Evolutionary conservation across 2,329 filamentous ascomycete genomes (phyloP), one percentile per base, ranked within the genome.

Genomic region (Aspergillus hortae): DNA sequence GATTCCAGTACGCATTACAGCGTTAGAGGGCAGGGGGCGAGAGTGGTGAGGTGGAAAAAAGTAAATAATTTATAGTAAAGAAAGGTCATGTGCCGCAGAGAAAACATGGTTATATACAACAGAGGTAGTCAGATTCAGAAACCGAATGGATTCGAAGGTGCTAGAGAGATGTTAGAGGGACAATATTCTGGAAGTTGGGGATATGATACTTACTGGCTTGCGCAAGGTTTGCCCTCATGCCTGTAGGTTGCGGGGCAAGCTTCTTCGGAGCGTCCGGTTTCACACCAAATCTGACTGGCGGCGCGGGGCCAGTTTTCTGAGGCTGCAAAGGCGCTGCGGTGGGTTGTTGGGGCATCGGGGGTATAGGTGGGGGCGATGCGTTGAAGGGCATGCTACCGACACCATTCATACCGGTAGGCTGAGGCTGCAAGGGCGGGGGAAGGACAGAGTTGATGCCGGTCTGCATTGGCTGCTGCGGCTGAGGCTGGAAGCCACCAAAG

Each of bases 241-340:
- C 94, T 6, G 94, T 99, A 25, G 90, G 82, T 75, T 97, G 94
- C 27, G 92, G 85, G 55, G 83, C 80, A 62, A 97, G 75, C 71
- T 89, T 94, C 73, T 91, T 90, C 27, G 85, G 76, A 25, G 84
- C 77, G 45, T 85, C 83, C 25, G 79, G 77, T 52, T 83, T 80
- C 33, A 95, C 86, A 36, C 94, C 94, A 69, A 99, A 99, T 54
- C 90, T 84, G 15, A 99, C 87, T 21, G 90, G 85, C 43, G 94
- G 94, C 17, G 92, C 79, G 6, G 94, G 94, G 0, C 90, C 90
- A 7, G 90, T 95, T 76, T 88, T 86, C 68, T 95, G 90, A 43
- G 90, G 83, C 56, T 86, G 74, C 49, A 92, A 73, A 53, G 88
- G 86, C 44, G 83, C 76, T 43, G 78, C 68, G n/a, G 80, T 77